Base-by-base conservation (phyloP, 495 filamentous ascomycete genomes). In the Xylaria cubensis region DNA sequence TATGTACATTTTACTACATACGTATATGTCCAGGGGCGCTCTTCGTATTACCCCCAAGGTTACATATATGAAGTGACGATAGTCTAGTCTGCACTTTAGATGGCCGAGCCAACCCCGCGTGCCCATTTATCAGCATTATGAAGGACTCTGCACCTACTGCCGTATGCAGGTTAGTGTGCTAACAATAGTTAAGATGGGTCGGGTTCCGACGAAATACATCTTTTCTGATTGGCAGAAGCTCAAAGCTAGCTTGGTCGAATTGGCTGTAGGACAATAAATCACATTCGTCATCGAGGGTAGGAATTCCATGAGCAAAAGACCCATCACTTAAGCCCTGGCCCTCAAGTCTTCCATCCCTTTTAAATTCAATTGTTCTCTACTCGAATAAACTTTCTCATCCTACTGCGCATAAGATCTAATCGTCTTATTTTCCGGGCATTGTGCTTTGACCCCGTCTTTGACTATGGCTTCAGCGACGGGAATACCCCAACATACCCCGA, bases 401-500 rank as follows among this genome's bases (percentile, higher is more conserved):
- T 44, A n/a, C 26, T 42, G 44, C 41, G 50, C 56, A 46, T 21
- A 46, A 36, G 15, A 72, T 32, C 6, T 46, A 21, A 29, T 48
- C 29, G 44, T 63, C 66, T 73, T 71, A 59, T 62, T 70, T 62
- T 8, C 21, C 36, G 42, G 19, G 13, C 67, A 26, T 21, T 63
- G 17, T 36, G 65, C 73, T 75, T 72, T 64, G 67, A 71, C 51
- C 63, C 50, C 50, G 44, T 42, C n/a, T n/a, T 12, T 72, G 75
- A 82, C 46, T 48, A 90, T 90, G 87, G 83, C 88, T 15, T 89
- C 88, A 42, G 85, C 86, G 51, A 87, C 87, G 32, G 86, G 86
- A 69, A 86, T 87, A 36, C 86, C 85, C 76, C 76, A 78, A 77
- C 72, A 78, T 55, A 50, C 72, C 71, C 82, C 82, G 74, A 77